phyloP scores from a whole-genome alignment of 1,284 basidiomycete genomes.

The Moniliophthora roreri region DNA sequence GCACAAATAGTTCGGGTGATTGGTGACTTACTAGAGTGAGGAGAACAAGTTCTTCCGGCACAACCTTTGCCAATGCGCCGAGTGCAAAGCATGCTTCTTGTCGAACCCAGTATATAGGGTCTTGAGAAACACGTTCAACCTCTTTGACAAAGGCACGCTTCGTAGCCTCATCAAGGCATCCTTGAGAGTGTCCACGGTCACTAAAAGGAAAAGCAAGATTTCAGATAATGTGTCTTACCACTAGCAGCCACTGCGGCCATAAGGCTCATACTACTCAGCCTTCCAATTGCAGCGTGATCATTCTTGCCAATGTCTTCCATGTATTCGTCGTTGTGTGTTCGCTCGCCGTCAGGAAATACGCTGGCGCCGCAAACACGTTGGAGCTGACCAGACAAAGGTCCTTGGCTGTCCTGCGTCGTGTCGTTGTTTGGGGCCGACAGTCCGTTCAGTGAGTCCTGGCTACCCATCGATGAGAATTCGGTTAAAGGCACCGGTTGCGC shows the following conservation, averaged over 20 bases:
- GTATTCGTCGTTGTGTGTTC: conserved; percentile 19
- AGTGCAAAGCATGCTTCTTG: conserved; percentile 90
- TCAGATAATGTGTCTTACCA: conserved; percentile 42
- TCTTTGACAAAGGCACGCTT: conserved; percentile 77
- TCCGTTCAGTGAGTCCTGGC: no score
- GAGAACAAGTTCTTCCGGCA: conserved; percentile 69
- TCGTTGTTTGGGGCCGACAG: no score
- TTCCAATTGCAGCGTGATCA: conserved; percentile 82
- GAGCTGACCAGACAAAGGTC: no score
- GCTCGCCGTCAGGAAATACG: not conserved
- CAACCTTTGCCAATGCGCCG: conserved; percentile 84
- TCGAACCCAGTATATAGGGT: conserved; percentile 82
- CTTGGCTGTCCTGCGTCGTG: no score
- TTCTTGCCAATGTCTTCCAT: conserved; percentile 41
- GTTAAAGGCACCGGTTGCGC: no score
- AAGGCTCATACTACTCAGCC: conserved; percentile 90
- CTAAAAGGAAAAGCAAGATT: conserved; percentile 7
- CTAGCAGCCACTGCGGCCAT: conserved; percentile 84
- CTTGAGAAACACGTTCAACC: conserved; percentile 76
- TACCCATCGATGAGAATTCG: no score
- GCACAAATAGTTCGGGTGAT: not conserved
- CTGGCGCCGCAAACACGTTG: no score
- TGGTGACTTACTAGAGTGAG: conserved; percentile 57
- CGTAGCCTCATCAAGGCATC: conserved; percentile 61
- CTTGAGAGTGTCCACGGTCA: conserved; percentile 31